Base-by-base conservation (phyloP, 352 stramenopile genomes). In the Pythium sp. region DNA sequence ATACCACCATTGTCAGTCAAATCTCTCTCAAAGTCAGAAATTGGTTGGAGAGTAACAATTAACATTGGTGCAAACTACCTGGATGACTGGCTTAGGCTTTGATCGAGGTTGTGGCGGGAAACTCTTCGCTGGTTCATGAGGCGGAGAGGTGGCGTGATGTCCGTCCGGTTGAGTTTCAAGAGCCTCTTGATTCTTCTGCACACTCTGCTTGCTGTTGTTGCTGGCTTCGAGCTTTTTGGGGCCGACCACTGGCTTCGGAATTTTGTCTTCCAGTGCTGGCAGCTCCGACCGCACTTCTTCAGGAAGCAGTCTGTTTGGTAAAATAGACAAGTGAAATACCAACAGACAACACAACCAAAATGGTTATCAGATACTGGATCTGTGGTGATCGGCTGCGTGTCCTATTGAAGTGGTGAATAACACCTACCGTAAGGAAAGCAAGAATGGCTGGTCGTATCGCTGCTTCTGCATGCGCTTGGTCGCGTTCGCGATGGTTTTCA, bases 391-490 rank as follows among this genome's bases (percentile, higher is more conserved):
- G 20, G 6, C 7, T 61, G 7, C 15, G 7, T n/a, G 9, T 26
- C 3, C 6, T 59, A 4, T 5, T 11, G 9, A 26, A 11, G 24
- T 28, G 61, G 11, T 46, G 12, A 18, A 18, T 46, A 18, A 46
- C 12, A 46, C 38, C 14, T 66, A 86, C 82, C 86, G 82, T 26
- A 80, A 79, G 0, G 82, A 92, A 1, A 90, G 68, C 30, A 92
- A 59, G 62, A 94, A 93, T 2, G 82, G 80, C 58, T 92, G 81
- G 18, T 86, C 67, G 28, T 81, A 85, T 51, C 86, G 75, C 56
- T 75, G 80, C 62, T 91, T 92, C 74, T 94, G 86, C 77, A 94
- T 84, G 26, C 79, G 74, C 74, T 94, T 94, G 5, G 82, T 79
- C 24, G 60, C 72, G 28, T 84, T 76, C 30, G 84, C 80, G 22